Evolutionary conservation across 306 rosid genomes (phyloP), one percentile per base, ranked within the genome.

Genomic region (Carpinus fangiana): DNA sequence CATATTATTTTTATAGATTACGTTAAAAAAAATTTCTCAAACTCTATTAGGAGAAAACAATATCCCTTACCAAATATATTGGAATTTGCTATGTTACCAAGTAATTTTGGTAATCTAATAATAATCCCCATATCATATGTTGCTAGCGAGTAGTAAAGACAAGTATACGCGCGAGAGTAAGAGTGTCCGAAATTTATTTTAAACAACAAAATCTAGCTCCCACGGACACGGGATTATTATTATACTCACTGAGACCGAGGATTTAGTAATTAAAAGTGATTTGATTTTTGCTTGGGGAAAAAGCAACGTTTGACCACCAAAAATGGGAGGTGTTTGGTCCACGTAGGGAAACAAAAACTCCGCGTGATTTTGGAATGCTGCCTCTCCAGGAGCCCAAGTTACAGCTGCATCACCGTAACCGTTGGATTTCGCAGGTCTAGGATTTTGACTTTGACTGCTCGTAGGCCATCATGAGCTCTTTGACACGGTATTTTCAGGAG

Each of bases 201-300:
- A 60, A 26, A 10, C 18, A 26, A 61, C 43, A 61, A 62, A 13
- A 34, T 34, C 46, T 31, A 16, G 8, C 20, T 28, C 45, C 69
- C 18, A 12, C 28, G 1, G 18, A 5, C 13, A 31, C 70, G 70
- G 12, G 21, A 31, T 64, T 31, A 28, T 7, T 23, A 23, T 23
- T 31, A 28, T 7, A 5, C 16, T 5, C 0, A 14, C 14, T 11
- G 7, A 34, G n/a, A 14, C 14, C n/a, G 14, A 34, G n/a, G 41
- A 16, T 7, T 6, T 10, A 5, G 2, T 2, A 14, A 34, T 31
- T 2, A 23, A 23, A 23, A 16, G 8, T 1, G 47, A 64, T 8
- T 28, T 2, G 34, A 31, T 31, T 12, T 20, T 57, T 73, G 68
- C 77, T 73, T 73, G 77, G 43, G 43, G 54, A 56, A 73, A 34